Base-by-base conservation (phyloP, 305 asterid species). In the Solanum hybrid region DNA sequence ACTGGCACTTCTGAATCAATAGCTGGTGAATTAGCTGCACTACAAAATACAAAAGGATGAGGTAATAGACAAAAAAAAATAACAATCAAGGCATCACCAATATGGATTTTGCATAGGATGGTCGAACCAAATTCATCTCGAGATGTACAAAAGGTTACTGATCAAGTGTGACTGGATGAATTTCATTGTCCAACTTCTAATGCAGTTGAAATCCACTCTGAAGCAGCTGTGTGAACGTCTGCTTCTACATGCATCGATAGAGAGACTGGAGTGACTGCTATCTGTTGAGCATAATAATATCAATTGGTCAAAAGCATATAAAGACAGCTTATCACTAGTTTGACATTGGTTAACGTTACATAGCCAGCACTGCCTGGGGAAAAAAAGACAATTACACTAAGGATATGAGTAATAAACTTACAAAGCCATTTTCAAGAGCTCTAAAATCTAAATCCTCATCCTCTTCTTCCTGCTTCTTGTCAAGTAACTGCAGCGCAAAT, bases 351-450 rank as follows among this genome's bases (percentile, higher is more conserved):
- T 84, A 51, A 31, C 10, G 4, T 9, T 45, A 29, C 27, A 51
- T 85, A 19, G 56, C 40, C 19, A 51, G 19, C 75, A 10, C 42
- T 17, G 19, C 12, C 10, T n/a, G 14, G 19, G 84, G 17, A 9
- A 6, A 40, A 19, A 87, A 73, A 3, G 26, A 78, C 12, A 22
- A 27, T 82, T 29, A 82, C 10, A 31, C 10, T 34, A n/a, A 34
- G 71, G 29, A 56, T 26, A 31, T 35, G 90, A 78, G 32, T 79
- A 80, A 82, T 36, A 78, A 78, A 94, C 99, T 94, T 92, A 97
- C 99, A 91, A 93, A 97, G 82, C 98, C 98, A 92, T 93, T 94
- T 92, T 95, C 98, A 88, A 97, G 93, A 8, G 98, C 99, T 95
- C 91, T 93, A 88, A 93, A 95, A 91, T 97, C 99, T 34, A 97